phyloP scores from a whole-genome alignment of 352 stramenopile genomes.

The Pythium sukuiense region DNA sequence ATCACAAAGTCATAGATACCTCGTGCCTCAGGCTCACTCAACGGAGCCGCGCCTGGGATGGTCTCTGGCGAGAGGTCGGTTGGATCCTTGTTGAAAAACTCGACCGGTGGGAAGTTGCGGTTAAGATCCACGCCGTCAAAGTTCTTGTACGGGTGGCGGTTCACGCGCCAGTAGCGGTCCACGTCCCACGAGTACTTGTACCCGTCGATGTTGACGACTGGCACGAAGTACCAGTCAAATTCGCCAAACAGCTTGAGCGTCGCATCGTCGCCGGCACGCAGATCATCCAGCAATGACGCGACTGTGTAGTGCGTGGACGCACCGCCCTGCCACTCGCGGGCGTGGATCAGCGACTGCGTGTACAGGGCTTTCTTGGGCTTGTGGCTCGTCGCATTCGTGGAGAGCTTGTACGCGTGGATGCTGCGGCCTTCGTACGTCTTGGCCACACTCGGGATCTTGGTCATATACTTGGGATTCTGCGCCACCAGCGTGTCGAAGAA shows the following conservation, averaged over 20 bases:
- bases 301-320: constrained; percentile 27
- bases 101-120: constrained; percentile 60
- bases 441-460: constrained; percentile 50
- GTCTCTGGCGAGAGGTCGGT: constrained; percentile 46
- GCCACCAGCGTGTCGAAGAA: constrained; percentile 57
- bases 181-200: constrained; percentile 72
- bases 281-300: constrained; percentile 26
- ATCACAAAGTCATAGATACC: constrained; percentile 61
- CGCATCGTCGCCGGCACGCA: constrained; percentile 5
- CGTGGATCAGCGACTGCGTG: constrained; percentile 64
- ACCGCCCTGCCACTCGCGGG: constrained; percentile 32
- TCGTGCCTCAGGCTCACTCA: constrained; percentile 58
- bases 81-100: constrained; percentile 57
- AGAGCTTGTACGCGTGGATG: constrained; percentile 69
- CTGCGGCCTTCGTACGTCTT: constrained; percentile 50
- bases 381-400: constrained; percentile 25
- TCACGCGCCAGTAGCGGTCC: constrained; percentile 70
- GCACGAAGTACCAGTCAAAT: constrained; percentile 80
- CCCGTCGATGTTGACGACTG: constrained; percentile 77
- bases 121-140: constrained; percentile 73
- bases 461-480: constrained; percentile 47
- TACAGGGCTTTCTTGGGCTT: constrained; percentile 50
- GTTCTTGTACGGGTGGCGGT: constrained; percentile 37
- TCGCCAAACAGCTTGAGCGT: constrained; percentile 30
- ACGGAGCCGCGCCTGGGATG: constrained; percentile 49